A percentile compares a stretch with the other conserved stretches of the same genome.
These are phyloP conservation scores for Chlorella vulgaris DNA, from an alignment of 139 green algal species.

Conservation along the genomic window DNA sequence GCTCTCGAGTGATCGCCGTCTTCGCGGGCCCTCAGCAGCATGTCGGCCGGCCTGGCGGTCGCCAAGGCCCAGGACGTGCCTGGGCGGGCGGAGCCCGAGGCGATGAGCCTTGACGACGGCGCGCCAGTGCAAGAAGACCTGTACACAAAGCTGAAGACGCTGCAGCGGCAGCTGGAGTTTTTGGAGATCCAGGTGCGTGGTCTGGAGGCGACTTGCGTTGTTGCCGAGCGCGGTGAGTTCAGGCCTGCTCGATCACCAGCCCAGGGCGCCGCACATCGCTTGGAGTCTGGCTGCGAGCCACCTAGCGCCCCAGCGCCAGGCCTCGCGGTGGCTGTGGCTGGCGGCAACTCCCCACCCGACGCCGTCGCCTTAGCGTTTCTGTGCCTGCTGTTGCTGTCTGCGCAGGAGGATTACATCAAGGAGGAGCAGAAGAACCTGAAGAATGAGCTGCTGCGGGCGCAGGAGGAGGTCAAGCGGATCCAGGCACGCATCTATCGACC, in stretches of 20 bases:
- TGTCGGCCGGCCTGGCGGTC: neutral
- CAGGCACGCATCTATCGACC: conserved; percentile 59
- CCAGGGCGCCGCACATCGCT: neutral
- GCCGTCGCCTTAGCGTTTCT: neutral
- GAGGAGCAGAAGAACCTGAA: conserved; percentile 99
- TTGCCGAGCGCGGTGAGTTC: neutral
- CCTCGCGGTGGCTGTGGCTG: no score
- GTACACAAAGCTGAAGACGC: conserved; percentile 89
- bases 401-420: conserved; percentile 99
- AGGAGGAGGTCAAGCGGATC: conserved; percentile 97
- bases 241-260: neutral
- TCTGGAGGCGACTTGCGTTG: neutral
- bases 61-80: conserved; percentile 9
- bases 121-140: conserved; percentile 55
- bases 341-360: no score
- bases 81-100: neutral
- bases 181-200: conserved; percentile 91
- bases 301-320: no score
- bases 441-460: conserved; percentile 95
- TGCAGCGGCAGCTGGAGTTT: conserved; percentile 97
- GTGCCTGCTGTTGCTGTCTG: no score
- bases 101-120: neutral
- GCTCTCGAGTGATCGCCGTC: neutral
- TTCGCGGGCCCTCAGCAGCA: neutral
- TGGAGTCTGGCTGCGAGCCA: no score